Evolutionary conservation across 169 alveolate genomes (phyloP).

Genomic region (Eimeria necatrix): DNA sequence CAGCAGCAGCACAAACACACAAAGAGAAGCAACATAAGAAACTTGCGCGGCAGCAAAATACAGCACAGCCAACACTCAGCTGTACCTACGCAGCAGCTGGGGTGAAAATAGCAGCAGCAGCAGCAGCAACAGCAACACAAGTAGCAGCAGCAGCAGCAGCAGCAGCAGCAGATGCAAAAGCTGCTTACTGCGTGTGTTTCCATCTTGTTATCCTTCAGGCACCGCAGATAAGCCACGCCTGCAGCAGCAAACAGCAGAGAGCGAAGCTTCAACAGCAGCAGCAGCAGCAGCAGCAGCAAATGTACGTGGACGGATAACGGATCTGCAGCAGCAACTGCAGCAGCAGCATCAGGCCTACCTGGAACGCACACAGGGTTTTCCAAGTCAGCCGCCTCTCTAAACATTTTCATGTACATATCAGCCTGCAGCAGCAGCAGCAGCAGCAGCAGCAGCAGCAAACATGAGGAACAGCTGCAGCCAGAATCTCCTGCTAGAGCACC

Average conservation of each 20-base stretch:
- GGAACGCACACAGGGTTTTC: conserved; percentile 90
- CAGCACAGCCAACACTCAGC: too few species aligned
- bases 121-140: background rate
- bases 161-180: background rate
- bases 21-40: background rate
- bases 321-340: background rate
- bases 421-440: conserved; percentile 78
- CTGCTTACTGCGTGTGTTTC: conserved; percentile 33
- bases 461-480: background rate
- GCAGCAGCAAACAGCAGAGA: background rate
- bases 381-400: conserved; percentile 88
- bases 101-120: too few species aligned
- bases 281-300: background rate
- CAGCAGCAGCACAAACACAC: background rate
- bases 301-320: background rate
- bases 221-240: conserved; percentile 53
- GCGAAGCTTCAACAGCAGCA: background rate
- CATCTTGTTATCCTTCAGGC: conserved; percentile 16
- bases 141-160: background rate
- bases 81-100: too few species aligned
- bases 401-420: conserved; percentile 88
- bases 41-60: background rate
- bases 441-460: background rate
- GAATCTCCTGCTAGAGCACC: background rate
- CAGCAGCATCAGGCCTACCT: conserved; percentile 75